Evolutionary conservation across 1,139 yeast genomes (phyloP), one percentile per base, ranked within the genome.

Genomic region (Suhomyces bribrorum): DNA sequence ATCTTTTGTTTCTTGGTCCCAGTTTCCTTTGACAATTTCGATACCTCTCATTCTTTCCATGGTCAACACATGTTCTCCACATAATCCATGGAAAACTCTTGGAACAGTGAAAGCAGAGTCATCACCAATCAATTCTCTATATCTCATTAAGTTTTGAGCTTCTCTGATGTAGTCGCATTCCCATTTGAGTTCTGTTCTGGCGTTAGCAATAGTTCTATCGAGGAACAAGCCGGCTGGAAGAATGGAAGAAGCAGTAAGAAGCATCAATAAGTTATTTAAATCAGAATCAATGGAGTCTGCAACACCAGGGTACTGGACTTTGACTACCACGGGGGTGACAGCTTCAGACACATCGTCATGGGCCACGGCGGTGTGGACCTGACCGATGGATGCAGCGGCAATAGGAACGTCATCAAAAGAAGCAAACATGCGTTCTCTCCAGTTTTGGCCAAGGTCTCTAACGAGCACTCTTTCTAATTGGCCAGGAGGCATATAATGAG

Each of bases 301-400:
- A 9, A 92, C 97, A n/a, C 98, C 98, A 0, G 99, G 99, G 54
- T 92, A 92, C 60, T 92, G 99, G 4, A 92, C 89, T 57, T 92
- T 92, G 11, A 92, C 95, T n/a, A 95, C 98, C 20, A 90, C 96
- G 23, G 79, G 79, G n/a, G 77, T 65, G 46, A 78, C 75, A 30
- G 62, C 68, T 37, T 66, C 69, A 14, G 95, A 72, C 9, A 39
- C 43, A 5, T 39, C 43, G 11, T 39, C 43, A 27, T 39, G 43
- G 20, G 44, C 40, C 8, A 79, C 82, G 1, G 96, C 98, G 32
- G 73, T 75, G 62, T 92, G 98, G 3, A 92, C 98, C 62, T 92
- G 97, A 3, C 98, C 97, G 52, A 92, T 92, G 4, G 96, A 87
- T 1, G 98, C 98, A 3, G 98, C 97, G 1, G 98, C 98, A 43